Evolutionary conservation across 768 basidiomycete species (phyloP).

Genomic region (Pulveroboletus sp.): DNA sequence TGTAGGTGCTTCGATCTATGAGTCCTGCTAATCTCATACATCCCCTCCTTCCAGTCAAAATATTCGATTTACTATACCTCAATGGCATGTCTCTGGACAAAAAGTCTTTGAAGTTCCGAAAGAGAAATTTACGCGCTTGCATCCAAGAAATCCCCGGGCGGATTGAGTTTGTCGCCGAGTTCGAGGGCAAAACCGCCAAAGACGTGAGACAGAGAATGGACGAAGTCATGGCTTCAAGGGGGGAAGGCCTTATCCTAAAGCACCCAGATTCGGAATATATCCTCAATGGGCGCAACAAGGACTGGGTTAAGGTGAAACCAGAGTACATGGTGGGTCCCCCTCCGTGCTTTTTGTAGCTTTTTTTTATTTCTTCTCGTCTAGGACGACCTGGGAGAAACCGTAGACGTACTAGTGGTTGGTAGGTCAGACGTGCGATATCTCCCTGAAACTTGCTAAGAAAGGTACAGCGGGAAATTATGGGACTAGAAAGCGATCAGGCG

Average conservation of each 20-base stretch:
- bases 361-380: slow-evolving; percentile 24
- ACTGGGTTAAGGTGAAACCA: slow-evolving; percentile 95
- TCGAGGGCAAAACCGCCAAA: slow-evolving; percentile 70
- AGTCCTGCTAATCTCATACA: neutral
- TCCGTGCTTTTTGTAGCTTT: neutral
- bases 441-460: neutral
- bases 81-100: slow-evolving; percentile 79
- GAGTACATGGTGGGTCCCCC: slow-evolving; percentile 70
- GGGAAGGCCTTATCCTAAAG: slow-evolving; percentile 94
- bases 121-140: slow-evolving; percentile 69
- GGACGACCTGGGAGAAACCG: slow-evolving; percentile 92
- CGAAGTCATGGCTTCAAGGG: slow-evolving; percentile 76
- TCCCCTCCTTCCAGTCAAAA: slow-evolving; percentile 68
- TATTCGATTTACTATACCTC: slow-evolving; percentile 91
- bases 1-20: slow-evolving; percentile 49
- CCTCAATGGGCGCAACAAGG: slow-evolving; percentile 82
- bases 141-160: slow-evolving; percentile 72
- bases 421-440: slow-evolving; percentile 21
- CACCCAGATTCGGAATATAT: slow-evolving; percentile 77
- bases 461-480: slow-evolving; percentile 84
- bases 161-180: slow-evolving; percentile 75
- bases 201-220: slow-evolving; percentile 83
- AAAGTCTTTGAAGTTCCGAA: slow-evolving; percentile 71
- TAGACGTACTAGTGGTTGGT: slow-evolving; percentile 91
- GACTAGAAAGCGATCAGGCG: slow-evolving; percentile 79